These are phyloP conservation scores for Phaeosphaeriaceae sp. DNA, from an alignment of 2,329 filamentous ascomycete species.

Conservation along the genomic window DNA sequence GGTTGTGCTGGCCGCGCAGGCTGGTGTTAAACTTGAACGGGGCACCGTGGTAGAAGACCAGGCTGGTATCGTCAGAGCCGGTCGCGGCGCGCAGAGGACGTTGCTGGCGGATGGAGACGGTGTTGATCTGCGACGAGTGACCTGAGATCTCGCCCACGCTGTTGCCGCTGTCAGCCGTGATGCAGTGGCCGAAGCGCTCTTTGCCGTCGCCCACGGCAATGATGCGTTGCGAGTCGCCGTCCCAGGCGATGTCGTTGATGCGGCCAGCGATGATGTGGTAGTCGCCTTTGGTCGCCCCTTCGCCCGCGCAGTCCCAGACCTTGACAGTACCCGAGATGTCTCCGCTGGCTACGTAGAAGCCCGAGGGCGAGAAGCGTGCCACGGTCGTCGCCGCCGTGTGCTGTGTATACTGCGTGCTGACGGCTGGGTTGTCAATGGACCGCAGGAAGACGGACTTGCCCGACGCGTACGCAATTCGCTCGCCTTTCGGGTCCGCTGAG, in stretches of 20 bases:
- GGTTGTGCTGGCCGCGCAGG: slow-evolving; percentile 77
- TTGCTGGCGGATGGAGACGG: slow-evolving; percentile 87
- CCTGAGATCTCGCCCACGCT: slow-evolving; percentile 93
- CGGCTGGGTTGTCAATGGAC: slow-evolving; percentile 86
- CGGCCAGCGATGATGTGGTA: slow-evolving; percentile 93
- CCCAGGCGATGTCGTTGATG: slow-evolving; percentile 97
- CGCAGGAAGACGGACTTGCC: slow-evolving; percentile 97
- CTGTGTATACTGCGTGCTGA: slow-evolving; percentile 87
- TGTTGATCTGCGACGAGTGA: slow-evolving; percentile 89
- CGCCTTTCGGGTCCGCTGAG: slow-evolving; percentile 85
- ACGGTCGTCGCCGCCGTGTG: slow-evolving; percentile 91
- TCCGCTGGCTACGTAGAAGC: slow-evolving; percentile 93
- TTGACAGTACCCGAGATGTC: slow-evolving; percentile 84
- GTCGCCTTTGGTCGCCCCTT: slow-evolving; percentile 88
- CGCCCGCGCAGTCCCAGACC: slow-evolving; percentile 88
- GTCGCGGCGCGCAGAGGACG: slow-evolving; percentile 91
- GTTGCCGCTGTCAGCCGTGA: slow-evolving; percentile 90
- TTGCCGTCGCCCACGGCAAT: slow-evolving; percentile 96
- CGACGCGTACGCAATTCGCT: slow-evolving; percentile 91
- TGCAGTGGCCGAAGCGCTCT: slow-evolving; percentile 90
- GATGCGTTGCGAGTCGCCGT: slow-evolving; percentile 93
- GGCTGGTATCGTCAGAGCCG: slow-evolving; percentile 84
- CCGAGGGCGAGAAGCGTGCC: slow-evolving; percentile 90
- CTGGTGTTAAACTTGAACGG: slow-evolving; percentile 97
- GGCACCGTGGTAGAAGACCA: slow-evolving; percentile 92